These are phyloP conservation scores for Piromyces finnis DNA, from an alignment of 192 early-diverging fungal genomes.

Conservation along the genomic window DNA sequence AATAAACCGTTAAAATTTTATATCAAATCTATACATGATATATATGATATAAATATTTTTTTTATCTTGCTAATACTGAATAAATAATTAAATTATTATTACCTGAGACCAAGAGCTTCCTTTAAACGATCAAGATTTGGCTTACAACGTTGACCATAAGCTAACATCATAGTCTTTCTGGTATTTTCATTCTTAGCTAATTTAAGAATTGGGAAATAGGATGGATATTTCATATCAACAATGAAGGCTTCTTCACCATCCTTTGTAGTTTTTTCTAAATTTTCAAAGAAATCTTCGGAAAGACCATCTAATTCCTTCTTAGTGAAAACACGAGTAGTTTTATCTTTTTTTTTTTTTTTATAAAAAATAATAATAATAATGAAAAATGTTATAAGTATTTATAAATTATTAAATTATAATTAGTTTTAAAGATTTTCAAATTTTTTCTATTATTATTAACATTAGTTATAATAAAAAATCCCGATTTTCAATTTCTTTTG, in stretches of 20 bases:
- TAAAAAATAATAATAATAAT: no score
- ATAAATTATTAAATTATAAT: no score
- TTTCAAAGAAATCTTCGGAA: slow-evolving; percentile 48
- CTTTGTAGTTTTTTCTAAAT: slow-evolving; percentile 24
- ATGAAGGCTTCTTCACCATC: slow-evolving; percentile 44
- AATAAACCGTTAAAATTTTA: no score
- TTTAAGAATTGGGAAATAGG: background rate
- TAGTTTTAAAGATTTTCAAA: no score
- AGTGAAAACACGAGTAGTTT: slow-evolving; percentile 8
- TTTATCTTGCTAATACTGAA: no score
- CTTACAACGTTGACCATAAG: slow-evolving; percentile 31
- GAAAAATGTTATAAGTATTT: no score
- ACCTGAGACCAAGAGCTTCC: slow-evolving; percentile 15
- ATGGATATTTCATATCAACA: slow-evolving; percentile 60
- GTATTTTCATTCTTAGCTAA: slow-evolving; percentile 7
- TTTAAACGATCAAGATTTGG: slow-evolving; percentile 41
- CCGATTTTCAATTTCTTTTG: no score
- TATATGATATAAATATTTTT: no score
- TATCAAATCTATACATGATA: no score
- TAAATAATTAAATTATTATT: slow-evolving; percentile 2
- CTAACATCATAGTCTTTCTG: slow-evolving; percentile 21
- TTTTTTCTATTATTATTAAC: no score
- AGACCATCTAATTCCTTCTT: slow-evolving; percentile 52
- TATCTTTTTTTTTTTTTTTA: background rate
- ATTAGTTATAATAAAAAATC: no score